Evolutionary conservation across 2,329 filamentous ascomycete genomes (phyloP), one percentile per base, ranked within the genome.

Genomic region (Penicillium hesseltinei): DNA sequence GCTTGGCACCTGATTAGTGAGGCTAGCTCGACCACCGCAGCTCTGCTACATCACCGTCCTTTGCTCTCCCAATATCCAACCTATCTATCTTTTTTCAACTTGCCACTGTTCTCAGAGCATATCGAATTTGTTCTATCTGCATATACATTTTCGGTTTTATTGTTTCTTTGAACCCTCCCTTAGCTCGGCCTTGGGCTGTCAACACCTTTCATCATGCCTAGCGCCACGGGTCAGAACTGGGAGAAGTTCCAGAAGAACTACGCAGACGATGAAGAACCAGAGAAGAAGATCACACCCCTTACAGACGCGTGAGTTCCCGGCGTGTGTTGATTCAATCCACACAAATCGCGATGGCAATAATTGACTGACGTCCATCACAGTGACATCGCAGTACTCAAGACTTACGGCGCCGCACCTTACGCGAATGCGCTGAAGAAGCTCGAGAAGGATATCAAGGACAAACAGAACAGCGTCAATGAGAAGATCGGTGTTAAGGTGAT

Each of bases 221-320:
- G 90, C 81, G 93, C 94, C 78, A 96, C 89, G 71, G 94, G 94
- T 75, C 80, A 84, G 78, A 91, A 86, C 84, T 99, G 94, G 94
- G 94, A 99, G 84, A 97, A 97, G 82, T 97, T 96, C 84, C 86
- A 90, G 81, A 97, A 97, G 84, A 92, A 88, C 74, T 99, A 91
- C 74, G 93, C 89, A 73, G 94, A 99, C 73, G 94, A 99, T 71
- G 94, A 97, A 77, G 83, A 92, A 77, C 92, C 96, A 76, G 94
- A 99, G 84, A 99, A 99, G 88, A 99, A 99, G 86, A 99, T 99
- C 74, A 93, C 92, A 59, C 94, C 94, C 65, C 82, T 99, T 62
- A 89, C 92, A 67, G 94, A 97, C 81, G 94, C 97, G 93, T 97
- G 84, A 66, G 89, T 81, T 35, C 31, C 35, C 13, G 19, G 11